phyloP scores from a whole-genome alignment of 805 yeast genomes.

The Saccharomycopsis sp. region DNA sequence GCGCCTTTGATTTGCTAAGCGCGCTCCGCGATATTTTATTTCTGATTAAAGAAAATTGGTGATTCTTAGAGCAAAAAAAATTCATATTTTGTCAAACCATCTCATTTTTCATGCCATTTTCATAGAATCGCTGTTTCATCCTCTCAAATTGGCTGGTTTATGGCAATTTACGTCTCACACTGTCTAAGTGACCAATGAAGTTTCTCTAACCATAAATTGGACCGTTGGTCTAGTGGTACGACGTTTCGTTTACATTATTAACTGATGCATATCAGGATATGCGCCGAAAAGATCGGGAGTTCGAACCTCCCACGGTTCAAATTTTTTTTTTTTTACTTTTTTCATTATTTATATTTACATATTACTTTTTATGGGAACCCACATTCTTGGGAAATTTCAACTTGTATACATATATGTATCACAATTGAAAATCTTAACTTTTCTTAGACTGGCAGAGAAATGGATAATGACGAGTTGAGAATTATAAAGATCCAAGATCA shows the following conservation, averaged over 20 bases:
- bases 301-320: constrained; percentile 20
- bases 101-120: too few species aligned
- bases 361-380: not conserved
- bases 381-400: not conserved
- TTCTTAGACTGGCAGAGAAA: constrained; percentile 10
- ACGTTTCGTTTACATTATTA: constrained; percentile 18
- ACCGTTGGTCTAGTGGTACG: constrained; percentile 21
- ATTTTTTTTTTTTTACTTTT: constrained; percentile 1
- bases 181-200: too few species aligned
- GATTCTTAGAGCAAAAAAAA: too few species aligned
- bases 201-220: constrained; percentile 1
- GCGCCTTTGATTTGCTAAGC: too few species aligned
- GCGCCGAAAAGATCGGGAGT: constrained; percentile 20
- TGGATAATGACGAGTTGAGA: constrained; percentile 30
- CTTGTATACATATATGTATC: not conserved
- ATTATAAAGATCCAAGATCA: constrained; percentile 27
- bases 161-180: too few species aligned
- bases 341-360: not conserved
- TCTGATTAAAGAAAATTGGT: too few species aligned
- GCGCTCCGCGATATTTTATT: too few species aligned
- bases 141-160: too few species aligned
- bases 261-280: not conserved
- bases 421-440: not conserved
- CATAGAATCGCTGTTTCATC: too few species aligned
- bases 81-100: too few species aligned